phyloP scores from a whole-genome alignment of 768 basidiomycete species.

The Ramaria rubella region DNA sequence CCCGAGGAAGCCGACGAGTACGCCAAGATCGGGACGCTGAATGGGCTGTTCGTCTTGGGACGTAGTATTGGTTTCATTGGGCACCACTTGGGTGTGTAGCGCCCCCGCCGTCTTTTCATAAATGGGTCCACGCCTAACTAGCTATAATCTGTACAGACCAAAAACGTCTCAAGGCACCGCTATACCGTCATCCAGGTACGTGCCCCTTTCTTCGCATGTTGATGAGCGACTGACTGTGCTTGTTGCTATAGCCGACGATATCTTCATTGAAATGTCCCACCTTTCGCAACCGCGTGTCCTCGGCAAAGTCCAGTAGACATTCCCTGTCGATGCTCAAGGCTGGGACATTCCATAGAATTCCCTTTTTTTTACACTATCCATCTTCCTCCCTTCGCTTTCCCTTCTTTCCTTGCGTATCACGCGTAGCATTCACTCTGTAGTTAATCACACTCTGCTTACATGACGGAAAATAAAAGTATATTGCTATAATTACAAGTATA shows the following conservation, averaged over 20 bases:
- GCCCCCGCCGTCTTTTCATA: not conserved
- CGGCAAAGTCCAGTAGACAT: slow-evolving; percentile 27
- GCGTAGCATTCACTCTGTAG: too few species aligned
- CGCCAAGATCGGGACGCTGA: slow-evolving; percentile 93
- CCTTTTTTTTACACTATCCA: not conserved
- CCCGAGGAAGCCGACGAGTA: slow-evolving; percentile 96
- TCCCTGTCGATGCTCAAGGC: too few species aligned
- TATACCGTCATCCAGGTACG: slow-evolving; percentile 81
- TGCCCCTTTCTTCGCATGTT: not conserved
- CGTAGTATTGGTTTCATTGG: slow-evolving; percentile 98
- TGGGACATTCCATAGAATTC: not conserved
- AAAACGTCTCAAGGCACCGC: slow-evolving; percentile 85
- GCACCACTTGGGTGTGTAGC: slow-evolving; percentile 54
- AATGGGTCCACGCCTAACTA: too few species aligned
- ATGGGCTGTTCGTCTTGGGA: slow-evolving; percentile 95
- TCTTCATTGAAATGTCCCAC: slow-evolving; percentile 92
- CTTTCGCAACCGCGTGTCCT: slow-evolving; percentile 76
- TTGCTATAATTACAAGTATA: too few species aligned
- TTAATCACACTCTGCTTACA: too few species aligned
- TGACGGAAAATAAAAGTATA: too few species aligned
- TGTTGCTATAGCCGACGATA: slow-evolving; percentile 56
- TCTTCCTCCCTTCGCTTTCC: too few species aligned
- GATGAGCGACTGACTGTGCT: not conserved
- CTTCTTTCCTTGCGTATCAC: too few species aligned
- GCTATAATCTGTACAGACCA: too few species aligned